Evolutionary conservation across 2,329 filamentous ascomycete species (phyloP), one percentile per base, ranked within the genome.

Genomic region (Colletotrichum cereale): DNA sequence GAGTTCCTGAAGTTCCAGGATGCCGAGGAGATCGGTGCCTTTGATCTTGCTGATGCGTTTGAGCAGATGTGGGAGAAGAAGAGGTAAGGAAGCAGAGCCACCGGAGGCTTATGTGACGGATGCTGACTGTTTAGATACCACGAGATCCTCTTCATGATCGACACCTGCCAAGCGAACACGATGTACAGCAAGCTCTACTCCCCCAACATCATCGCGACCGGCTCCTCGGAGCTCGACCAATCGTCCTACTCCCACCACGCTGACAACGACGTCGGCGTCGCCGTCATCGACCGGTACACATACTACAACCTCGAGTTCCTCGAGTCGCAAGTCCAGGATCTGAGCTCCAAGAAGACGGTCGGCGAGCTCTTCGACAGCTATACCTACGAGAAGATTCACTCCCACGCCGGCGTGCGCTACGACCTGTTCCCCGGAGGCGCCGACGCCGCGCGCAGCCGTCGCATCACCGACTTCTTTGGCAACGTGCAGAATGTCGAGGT

Each of bases 51-150:
- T 6, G 94, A 99, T 82, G 96, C 96, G 0, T 98, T 99, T 80
- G 95, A 97, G 82, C 96, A 99, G 86, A 99, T 99, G 96, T 98
- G 95, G 93, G 96, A 99, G 87, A 99, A 99, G 90, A 97, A 97
- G 85, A 92, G 96, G 86, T 91, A 81, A n/a, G 80, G 57, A n/a
- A 24, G 10, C 16, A 44, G 5, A n/a, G 14, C 3, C 40, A 16
- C 8, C 26, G 18, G 2, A n/a, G n/a, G 8, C 44, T 3, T 47
- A 7, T 24, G 38, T 24, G 50, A 34, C 40, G 29, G 6, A 58
- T 57, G 12, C 60, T 62, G 10, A 67, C 52, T 40, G 52, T 10
- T 26, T 74, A 93, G 92, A 80, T 99, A 98, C 82, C 94, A 98
- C 81, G 96, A 99, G 83, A 91, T 99, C 76, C 89, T 99, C 69